phyloP scores from a whole-genome alignment of 169 alveolate genomes.

The Plasmodium inui region DNA sequence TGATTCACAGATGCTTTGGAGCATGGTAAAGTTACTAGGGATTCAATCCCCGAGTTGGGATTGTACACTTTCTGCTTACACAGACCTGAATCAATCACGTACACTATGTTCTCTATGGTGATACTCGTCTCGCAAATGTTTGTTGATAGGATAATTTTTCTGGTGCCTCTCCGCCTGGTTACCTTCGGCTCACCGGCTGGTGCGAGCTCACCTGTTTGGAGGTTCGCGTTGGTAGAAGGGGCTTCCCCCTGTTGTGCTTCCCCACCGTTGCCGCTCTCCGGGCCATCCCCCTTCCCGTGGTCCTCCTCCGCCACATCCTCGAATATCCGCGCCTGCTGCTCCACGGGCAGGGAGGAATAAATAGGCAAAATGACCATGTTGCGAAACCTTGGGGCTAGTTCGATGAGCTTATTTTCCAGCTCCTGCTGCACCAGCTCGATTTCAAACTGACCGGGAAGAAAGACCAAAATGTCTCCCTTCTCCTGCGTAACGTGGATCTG shows the following conservation, averaged over 20 bases:
- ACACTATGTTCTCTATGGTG: conserved; percentile 98
- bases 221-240: not conserved
- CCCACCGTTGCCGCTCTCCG: not conserved
- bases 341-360: conserved; percentile 98
- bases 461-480: conserved; percentile 98
- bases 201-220: not conserved
- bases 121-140: conserved; percentile 99
- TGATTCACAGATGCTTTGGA: conserved; percentile 99
- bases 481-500: conserved; percentile 99
- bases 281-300: conserved; percentile 35
- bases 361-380: conserved; percentile 96
- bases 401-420: conserved; percentile 81
- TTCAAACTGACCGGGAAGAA: conserved; percentile 99
- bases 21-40: conserved; percentile 97
- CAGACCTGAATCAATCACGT: conserved; percentile 98
- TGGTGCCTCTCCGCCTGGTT: conserved; percentile 90
- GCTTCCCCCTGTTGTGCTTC: too few relatives aligned
- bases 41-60: conserved; percentile 96
- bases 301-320: conserved; percentile 90
- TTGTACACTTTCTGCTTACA: conserved; percentile 97
- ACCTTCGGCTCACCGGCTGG: not conserved
- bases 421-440: conserved; percentile 95
- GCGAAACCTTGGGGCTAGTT: conserved; percentile 63
- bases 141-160: conserved; percentile 98
- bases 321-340: conserved; percentile 98